These are phyloP conservation scores for Dryas drummondii DNA, from an alignment of 306 rosid species.

Conservation along the genomic window DNA sequence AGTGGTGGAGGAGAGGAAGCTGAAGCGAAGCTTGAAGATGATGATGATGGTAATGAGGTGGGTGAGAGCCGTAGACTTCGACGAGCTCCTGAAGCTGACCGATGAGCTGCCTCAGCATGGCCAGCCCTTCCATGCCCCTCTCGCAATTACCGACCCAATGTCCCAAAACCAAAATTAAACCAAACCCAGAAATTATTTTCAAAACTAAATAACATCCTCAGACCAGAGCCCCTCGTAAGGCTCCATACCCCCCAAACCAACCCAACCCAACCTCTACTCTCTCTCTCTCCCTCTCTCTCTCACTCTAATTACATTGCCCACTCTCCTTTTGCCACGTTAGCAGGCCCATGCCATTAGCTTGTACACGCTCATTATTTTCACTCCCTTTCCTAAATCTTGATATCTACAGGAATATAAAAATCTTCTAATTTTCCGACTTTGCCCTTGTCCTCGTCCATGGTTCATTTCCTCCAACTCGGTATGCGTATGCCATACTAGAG, in stretches of 20 bases:
- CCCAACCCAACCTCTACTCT: constrained; percentile 20
- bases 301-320: constrained; percentile 17
- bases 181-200: not conserved
- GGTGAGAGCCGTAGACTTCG: constrained; percentile 46
- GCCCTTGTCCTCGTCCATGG: too few species aligned
- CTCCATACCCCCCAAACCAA: constrained; percentile 1
- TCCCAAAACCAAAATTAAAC: not conserved
- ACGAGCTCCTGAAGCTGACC: constrained; percentile 73
- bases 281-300: not conserved
- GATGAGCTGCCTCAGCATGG: constrained; percentile 82
- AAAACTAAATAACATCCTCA: not conserved
- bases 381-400: not conserved
- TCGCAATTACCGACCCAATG: not conserved
- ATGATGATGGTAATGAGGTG: constrained; percentile 18
- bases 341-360: constrained; percentile 9
- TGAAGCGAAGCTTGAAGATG: constrained; percentile 19
- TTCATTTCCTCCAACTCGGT: too few species aligned
- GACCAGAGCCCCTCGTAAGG: not conserved
- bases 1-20: constrained; percentile 29
- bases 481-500: not conserved
- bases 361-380: not conserved
- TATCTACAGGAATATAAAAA: not conserved
- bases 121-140: constrained; percentile 70
- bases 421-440: too few species aligned
- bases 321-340: constrained; percentile 38